Conservation (phyloP, 2,329 filamentous ascomycete species). For the Calcarisporium arbuscula region DNA sequence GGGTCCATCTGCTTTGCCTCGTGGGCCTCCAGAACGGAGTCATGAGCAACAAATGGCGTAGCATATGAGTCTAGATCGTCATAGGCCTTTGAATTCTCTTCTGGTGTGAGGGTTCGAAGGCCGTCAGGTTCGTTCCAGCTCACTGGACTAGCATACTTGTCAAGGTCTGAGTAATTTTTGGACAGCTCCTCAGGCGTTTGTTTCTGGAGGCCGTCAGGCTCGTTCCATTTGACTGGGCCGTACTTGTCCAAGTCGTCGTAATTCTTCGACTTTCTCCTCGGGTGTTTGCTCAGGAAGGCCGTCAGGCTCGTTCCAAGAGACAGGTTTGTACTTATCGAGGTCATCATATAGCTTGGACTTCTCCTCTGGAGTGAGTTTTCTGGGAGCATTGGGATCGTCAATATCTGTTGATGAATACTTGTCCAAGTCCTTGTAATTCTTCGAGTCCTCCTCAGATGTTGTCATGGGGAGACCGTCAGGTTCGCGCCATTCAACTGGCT, state of each 20-base stretch:
- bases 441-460: slow-evolving; percentile 23
- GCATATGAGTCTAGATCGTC: slow-evolving; percentile 31
- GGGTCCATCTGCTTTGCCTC: slow-evolving; percentile 21
- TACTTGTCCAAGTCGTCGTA: slow-evolving; percentile 31
- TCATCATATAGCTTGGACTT: slow-evolving; percentile 32
- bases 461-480: slow-evolving; percentile 18
- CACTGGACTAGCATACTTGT: slow-evolving; percentile 29
- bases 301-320: slow-evolving; percentile 28
- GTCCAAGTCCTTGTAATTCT: slow-evolving; percentile 27
- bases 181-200: slow-evolving; percentile 25
- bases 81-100: slow-evolving; percentile 23
- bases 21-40: slow-evolving; percentile 19
- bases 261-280: slow-evolving; percentile 28
- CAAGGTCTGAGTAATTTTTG: slow-evolving; percentile 34
- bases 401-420: slow-evolving; percentile 24
- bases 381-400: slow-evolving; percentile 20
- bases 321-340: slow-evolving; percentile 26
- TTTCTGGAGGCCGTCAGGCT: slow-evolving; percentile 23
- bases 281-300: slow-evolving; percentile 20
- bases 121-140: slow-evolving; percentile 24
- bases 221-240: slow-evolving; percentile 20
- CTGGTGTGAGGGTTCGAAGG: slow-evolving; percentile 19
- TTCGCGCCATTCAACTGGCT: slow-evolving; percentile 22
- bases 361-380: slow-evolving; percentile 22
- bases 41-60: slow-evolving; percentile 26